These are phyloP conservation scores for Magnaporthiopsis poae DNA, from an alignment of 2,329 filamentous ascomycete genomes.

Conservation along the genomic window DNA sequence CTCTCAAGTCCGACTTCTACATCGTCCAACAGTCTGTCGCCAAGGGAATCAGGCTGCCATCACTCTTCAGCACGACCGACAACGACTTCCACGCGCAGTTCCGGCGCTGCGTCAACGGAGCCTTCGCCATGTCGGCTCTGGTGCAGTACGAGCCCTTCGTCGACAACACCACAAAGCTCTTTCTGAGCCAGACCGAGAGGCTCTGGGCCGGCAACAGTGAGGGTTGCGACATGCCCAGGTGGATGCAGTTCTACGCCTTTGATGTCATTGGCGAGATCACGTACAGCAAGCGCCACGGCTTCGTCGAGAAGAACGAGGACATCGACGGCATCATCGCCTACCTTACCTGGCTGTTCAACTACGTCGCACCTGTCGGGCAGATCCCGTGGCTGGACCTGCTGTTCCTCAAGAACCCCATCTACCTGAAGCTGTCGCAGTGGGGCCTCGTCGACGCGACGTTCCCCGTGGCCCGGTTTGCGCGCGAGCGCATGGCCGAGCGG, in stretches of 20 bases:
- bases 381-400: slow-evolving; percentile 60
- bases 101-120: slow-evolving; percentile 63
- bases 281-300: slow-evolving; percentile 65
- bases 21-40: slow-evolving; percentile 65
- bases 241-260: slow-evolving; percentile 74
- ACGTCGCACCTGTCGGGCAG: slow-evolving; percentile 66
- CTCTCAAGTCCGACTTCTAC: slow-evolving; percentile 62
- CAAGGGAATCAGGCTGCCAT: slow-evolving; percentile 57
- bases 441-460: slow-evolving; percentile 60
- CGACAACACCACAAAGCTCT: slow-evolving; percentile 62
- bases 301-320: slow-evolving; percentile 64
- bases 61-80: slow-evolving; percentile 67
- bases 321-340: slow-evolving; percentile 65
- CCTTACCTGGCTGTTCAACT: slow-evolving; percentile 54
- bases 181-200: slow-evolving; percentile 52
- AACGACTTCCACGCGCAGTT: slow-evolving; percentile 68
- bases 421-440: slow-evolving; percentile 56
- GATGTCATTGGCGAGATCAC: slow-evolving; percentile 73
- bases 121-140: slow-evolving; percentile 67
- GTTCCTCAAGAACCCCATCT: slow-evolving; percentile 65
- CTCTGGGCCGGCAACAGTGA: slow-evolving; percentile 37
- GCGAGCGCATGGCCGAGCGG: slow-evolving; percentile 56
- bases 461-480: slow-evolving; percentile 63
- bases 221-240: slow-evolving; percentile 55
- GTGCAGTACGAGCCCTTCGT: slow-evolving; percentile 74